A percentile compares a stretch with the other conserved stretches of the same genome.
Evolutionary conservation across 805 yeast species (phyloP).

Genomic region (Nakazawaea wyomingensis): DNA sequence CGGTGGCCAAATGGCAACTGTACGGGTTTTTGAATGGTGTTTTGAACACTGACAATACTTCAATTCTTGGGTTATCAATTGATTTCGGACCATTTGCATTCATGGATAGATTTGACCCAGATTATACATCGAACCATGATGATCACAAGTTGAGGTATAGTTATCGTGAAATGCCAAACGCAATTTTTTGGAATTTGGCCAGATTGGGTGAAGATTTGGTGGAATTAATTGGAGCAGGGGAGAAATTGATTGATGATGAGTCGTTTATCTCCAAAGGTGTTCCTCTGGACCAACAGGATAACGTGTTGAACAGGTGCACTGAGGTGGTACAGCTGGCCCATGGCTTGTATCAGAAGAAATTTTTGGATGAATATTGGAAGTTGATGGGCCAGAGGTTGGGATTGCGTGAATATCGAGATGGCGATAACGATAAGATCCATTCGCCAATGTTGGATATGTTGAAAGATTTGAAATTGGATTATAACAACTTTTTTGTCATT

Average conservation of each 20-base stretch:
- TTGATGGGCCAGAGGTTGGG: slow-evolving; percentile 69
- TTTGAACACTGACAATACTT: slow-evolving; percentile 89
- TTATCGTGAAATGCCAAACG: slow-evolving; percentile 76
- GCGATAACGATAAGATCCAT: slow-evolving; percentile 40
- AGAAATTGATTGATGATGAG: slow-evolving; percentile 40
- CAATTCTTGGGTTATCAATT: slow-evolving; percentile 79
- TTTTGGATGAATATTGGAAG: slow-evolving; percentile 51
- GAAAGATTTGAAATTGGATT: slow-evolving; percentile 62
- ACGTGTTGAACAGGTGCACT: slow-evolving; percentile 56
- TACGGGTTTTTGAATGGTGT: slow-evolving; percentile 95
- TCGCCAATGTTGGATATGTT: slow-evolving; percentile 60
- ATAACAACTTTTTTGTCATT: slow-evolving; percentile 67
- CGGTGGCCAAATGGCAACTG: slow-evolving; percentile 82
- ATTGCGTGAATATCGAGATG: slow-evolving; percentile 34
- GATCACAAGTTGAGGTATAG: slow-evolving; percentile 70
- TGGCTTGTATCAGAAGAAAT: slow-evolving; percentile 58
- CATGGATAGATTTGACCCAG: slow-evolving; percentile 78
- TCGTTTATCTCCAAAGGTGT: slow-evolving; percentile 37
- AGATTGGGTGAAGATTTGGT: slow-evolving; percentile 81
- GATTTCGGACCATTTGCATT: slow-evolving; percentile 96
- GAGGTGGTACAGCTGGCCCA: slow-evolving; percentile 59
- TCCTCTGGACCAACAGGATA: slow-evolving; percentile 43
- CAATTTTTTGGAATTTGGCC: slow-evolving; percentile 90
- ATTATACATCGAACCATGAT: slow-evolving; percentile 86
- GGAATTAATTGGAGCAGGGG: slow-evolving; percentile 73